Conservation (phyloP, 257 asterid genomes). For the Primulina tabacum region DNA sequence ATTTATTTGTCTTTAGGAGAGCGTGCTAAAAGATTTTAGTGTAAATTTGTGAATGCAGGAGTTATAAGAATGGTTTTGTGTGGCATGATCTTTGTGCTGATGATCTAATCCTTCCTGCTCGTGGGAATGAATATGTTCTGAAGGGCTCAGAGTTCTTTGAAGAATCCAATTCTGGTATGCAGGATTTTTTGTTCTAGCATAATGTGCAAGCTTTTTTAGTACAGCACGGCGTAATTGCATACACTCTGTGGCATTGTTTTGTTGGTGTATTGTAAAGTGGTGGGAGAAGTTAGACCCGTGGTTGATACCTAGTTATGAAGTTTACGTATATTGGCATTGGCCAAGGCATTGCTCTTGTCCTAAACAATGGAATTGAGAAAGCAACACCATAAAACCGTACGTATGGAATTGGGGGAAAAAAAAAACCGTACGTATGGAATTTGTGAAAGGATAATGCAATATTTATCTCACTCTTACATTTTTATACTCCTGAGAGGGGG, state of each 20-base stretch:
- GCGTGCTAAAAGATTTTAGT: background rate
- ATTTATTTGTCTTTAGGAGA: background rate
- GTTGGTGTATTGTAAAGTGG: no score
- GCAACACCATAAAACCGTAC: background rate
- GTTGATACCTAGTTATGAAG: background rate
- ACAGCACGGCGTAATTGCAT: background rate
- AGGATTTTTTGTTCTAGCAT: background rate
- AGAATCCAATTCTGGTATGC: slow-evolving; percentile 54
- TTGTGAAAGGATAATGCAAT: background rate
- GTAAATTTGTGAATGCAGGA: slow-evolving; percentile 43
- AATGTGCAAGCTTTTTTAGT: slow-evolving; percentile 3
- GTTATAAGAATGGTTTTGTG: slow-evolving; percentile 89
- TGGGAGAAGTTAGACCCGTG: background rate
- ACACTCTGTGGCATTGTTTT: background rate
- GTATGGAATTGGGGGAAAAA: background rate
- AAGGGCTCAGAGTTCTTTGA: slow-evolving; percentile 94
- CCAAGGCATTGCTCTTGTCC: background rate
- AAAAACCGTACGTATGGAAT: background rate
- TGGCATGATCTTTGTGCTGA: slow-evolving; percentile 95
- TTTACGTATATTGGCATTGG: no score
- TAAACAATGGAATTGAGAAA: background rate
- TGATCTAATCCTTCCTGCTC: slow-evolving; percentile 86
- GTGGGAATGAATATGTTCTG: slow-evolving; percentile 84
- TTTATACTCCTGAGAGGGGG: background rate
- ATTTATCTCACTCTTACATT: background rate